Evolutionary conservation across 371 early-diverging fungal species (phyloP), one percentile per base, ranked within the genome.

Genomic region (Mucor ambiguus): DNA sequence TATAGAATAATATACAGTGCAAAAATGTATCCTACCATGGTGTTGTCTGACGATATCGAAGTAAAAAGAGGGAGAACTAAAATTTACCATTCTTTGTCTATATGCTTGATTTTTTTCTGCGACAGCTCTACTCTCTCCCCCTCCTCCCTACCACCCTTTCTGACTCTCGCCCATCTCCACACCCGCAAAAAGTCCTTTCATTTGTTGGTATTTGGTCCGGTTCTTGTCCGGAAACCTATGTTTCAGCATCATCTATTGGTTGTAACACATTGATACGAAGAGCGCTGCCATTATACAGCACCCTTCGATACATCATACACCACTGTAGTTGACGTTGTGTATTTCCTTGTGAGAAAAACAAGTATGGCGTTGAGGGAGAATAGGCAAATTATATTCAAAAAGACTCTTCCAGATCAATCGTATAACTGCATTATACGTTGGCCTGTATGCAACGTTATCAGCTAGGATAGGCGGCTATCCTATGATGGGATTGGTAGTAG

Each of bases 31-130:
- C 46, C 52, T 68, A 68, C 68, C 68, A 68, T 68, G 61, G 61
- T 61, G 58, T 64, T 57, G 68, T 68, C 63, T 68, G 68, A 63
- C 68, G 68, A 68, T 68, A 68, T 68, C 58, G 57, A 67, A 61
- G 58, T 58, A 63, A 68, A 60, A 68, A 68, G 61, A 61, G 58
- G 63, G 59, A 59, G 66, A 59, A 58, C 35, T 68, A 33, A 26
- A 54, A 52, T 62, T 52, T 37, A 58, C 29, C 35, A 32, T 63
- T 52, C 44, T 55, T 63, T 57, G 46, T 24, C 62, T 62, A 63
- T 63, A 43, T 57, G 38, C 41, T 43, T 52, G 37, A 56, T 57
- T 41, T 57, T 52, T 52, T 61, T 61, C 30, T 37, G 41, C 35
- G 35, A 57, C 57, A 57, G 55, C 46, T 46, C 41, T 41, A 41